These are phyloP conservation scores for Capsicum baccatum DNA, from an alignment of 257 asterid species.

Conservation along the genomic window DNA sequence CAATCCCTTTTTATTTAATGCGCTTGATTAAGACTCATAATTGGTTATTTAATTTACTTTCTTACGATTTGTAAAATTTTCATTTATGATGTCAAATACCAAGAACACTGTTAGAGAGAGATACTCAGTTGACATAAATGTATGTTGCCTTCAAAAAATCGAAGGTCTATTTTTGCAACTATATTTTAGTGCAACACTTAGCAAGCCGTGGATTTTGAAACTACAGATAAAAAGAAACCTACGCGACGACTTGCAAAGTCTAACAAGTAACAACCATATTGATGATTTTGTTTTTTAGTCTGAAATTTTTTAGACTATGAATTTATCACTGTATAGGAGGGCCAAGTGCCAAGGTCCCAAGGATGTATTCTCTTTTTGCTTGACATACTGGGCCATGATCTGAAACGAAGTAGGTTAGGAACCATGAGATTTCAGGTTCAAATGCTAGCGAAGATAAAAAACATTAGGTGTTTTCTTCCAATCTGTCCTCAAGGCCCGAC, in stretches of 20 bases:
- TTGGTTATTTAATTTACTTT: slow-evolving; percentile 5
- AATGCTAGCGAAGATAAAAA: too few species aligned
- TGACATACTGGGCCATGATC: background rate
- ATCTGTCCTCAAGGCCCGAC: too few species aligned
- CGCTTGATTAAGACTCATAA: background rate
- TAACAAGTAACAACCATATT: background rate
- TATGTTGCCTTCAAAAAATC: background rate
- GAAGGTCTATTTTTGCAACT: background rate
- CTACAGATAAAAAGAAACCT: background rate
- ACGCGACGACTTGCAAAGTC: background rate
- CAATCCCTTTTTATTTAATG: background rate
- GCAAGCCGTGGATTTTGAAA: slow-evolving; percentile 1
- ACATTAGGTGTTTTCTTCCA: too few species aligned
- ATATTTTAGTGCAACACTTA: background rate
- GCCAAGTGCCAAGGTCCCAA: background rate
- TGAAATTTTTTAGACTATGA: background rate
- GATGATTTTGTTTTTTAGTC: background rate
- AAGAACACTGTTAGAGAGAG: background rate
- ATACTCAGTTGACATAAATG: background rate
- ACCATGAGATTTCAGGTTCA: too few species aligned
- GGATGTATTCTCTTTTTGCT: background rate
- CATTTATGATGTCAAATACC: background rate
- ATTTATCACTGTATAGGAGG: background rate
- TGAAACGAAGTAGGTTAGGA: too few species aligned
- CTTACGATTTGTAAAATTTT: background rate